phyloP scores from a whole-genome alignment of 2,329 filamentous ascomycete species.

The Thermomyces lanuginosus region DNA sequence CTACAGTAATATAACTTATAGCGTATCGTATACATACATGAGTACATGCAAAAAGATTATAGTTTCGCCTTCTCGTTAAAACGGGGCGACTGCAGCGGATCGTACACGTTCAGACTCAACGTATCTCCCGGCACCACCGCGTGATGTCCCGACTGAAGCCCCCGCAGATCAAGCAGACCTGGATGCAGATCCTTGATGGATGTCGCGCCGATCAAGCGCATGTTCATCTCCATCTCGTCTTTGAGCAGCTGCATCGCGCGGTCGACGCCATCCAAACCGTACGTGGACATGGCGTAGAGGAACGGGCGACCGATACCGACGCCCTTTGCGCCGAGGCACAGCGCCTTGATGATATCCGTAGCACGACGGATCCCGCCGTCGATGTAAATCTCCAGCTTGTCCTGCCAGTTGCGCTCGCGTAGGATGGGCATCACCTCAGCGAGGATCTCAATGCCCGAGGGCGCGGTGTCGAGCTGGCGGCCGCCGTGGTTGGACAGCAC shows the following conservation, averaged over 20 bases:
- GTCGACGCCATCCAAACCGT: slow-evolving; percentile 74
- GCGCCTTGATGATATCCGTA: slow-evolving; percentile 87
- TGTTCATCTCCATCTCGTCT: slow-evolving; percentile 98
- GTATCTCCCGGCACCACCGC: slow-evolving; percentile 46
- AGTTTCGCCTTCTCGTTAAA: slow-evolving; percentile 34
- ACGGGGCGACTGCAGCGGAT: slow-evolving; percentile 34
- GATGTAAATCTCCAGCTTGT: slow-evolving; percentile 71
- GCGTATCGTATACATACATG: background rate
- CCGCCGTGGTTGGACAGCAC: slow-evolving; percentile 95
- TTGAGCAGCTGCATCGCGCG: slow-evolving; percentile 81
- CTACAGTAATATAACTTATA: too few species aligned
- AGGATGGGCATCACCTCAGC: slow-evolving; percentile 86
- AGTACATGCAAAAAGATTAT: slow-evolving; percentile 10
- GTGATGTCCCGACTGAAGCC: slow-evolving; percentile 43
- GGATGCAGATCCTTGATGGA: slow-evolving; percentile 64
- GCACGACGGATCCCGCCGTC: slow-evolving; percentile 82
- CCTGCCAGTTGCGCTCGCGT: slow-evolving; percentile 53
- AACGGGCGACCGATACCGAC: slow-evolving; percentile 92
- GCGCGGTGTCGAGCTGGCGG: slow-evolving; percentile 80
- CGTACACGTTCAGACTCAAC: slow-evolving; percentile 41
- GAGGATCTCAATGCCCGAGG: slow-evolving; percentile 75
- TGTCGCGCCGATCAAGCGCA: slow-evolving; percentile 75
- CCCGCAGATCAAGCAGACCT: slow-evolving; percentile 61
- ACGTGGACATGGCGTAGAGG: slow-evolving; percentile 88
- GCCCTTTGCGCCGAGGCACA: slow-evolving; percentile 79